phyloP scores from a whole-genome alignment of 257 asterid genomes.

The Forsythia viridissima region DNA sequence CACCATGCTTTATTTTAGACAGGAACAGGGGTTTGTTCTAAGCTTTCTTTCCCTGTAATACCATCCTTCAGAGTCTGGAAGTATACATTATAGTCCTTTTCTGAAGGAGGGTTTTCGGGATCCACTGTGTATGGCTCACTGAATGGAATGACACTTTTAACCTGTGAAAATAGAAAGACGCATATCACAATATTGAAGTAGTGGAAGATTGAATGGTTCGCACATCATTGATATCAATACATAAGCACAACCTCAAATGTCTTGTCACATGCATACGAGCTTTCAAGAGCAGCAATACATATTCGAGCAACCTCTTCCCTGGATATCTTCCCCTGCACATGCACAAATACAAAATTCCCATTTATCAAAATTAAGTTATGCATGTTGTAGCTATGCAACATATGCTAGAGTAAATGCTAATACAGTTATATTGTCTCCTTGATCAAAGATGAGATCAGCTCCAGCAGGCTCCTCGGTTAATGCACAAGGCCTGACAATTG shows the following conservation, averaged over 20 bases:
- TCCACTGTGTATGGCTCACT: slow-evolving; percentile 92
- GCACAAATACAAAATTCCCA: background rate
- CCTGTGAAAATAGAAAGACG: slow-evolving; percentile 44
- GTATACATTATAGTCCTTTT: slow-evolving; percentile 76
- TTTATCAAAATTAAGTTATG: slow-evolving; percentile 8
- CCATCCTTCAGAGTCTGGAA: slow-evolving; percentile 79
- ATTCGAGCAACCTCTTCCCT: slow-evolving; percentile 92
- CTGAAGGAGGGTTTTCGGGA: slow-evolving; percentile 92
- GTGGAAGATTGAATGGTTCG: background rate
- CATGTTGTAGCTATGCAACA: background rate
- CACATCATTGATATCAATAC: background rate
- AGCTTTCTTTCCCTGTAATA: slow-evolving; percentile 89
- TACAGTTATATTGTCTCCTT: slow-evolving; percentile 96
- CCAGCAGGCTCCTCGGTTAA: slow-evolving; percentile 99
- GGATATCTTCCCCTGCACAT: slow-evolving; percentile 78
- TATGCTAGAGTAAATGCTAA: slow-evolving; percentile 7
- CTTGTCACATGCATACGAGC: slow-evolving; percentile 87
- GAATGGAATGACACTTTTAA: slow-evolving; percentile 86
- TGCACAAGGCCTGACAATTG: slow-evolving; percentile 95
- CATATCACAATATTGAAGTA: background rate
- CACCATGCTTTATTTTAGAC: slow-evolving; percentile 40
- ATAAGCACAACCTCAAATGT: slow-evolving; percentile 71
- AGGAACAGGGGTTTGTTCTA: slow-evolving; percentile 65
- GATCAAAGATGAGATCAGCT: slow-evolving; percentile 92
- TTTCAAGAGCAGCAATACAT: slow-evolving; percentile 83